Evolutionary conservation across 257 asterid species (phyloP).

Genomic region (Nemophila menziesii): DNA sequence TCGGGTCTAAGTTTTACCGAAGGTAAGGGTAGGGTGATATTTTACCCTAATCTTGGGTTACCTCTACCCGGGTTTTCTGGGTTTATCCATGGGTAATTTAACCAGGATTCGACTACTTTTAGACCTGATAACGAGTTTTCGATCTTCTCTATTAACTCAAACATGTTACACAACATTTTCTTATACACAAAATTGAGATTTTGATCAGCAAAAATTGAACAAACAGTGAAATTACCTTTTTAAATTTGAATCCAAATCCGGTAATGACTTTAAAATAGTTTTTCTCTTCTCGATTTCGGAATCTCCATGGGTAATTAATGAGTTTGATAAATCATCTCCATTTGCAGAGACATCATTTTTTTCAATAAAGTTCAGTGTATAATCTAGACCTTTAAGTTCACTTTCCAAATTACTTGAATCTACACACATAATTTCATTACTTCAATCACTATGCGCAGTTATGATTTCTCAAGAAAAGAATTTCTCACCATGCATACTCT

Average conservation of each 20-base stretch:
- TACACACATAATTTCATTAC: constrained; percentile 16
- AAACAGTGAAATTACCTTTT: constrained; percentile 33
- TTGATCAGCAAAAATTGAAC: background rate
- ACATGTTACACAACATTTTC: too few relatives aligned
- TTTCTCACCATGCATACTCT: constrained; percentile 41
- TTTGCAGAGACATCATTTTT: constrained; percentile 20
- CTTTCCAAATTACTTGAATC: constrained; percentile 43
- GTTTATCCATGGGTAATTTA: too few relatives aligned
- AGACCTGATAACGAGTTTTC: constrained; percentile 65
- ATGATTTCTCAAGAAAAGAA: background rate
- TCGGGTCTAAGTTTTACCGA: too few relatives aligned
- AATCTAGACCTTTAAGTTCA: constrained; percentile 49
- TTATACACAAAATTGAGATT: too few relatives aligned
- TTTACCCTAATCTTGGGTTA: too few relatives aligned
- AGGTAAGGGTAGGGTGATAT: too few relatives aligned
- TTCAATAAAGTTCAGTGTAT: constrained; percentile 37
- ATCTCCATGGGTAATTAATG: constrained; percentile 19
- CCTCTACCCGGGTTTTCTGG: too few relatives aligned
- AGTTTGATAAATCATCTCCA: constrained; percentile 20
- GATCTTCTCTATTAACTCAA: constrained; percentile 55
- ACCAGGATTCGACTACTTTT: constrained; percentile 53
- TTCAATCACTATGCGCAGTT: too few relatives aligned
- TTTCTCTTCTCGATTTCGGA: constrained; percentile 54
- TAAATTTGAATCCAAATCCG: constrained; percentile 43
- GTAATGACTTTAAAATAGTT: constrained; percentile 51